Evolutionary conservation across 2,329 filamentous ascomycete species (phyloP), one percentile per base, ranked within the genome.

Genomic region (Paraconiothyrium brasiliense): DNA sequence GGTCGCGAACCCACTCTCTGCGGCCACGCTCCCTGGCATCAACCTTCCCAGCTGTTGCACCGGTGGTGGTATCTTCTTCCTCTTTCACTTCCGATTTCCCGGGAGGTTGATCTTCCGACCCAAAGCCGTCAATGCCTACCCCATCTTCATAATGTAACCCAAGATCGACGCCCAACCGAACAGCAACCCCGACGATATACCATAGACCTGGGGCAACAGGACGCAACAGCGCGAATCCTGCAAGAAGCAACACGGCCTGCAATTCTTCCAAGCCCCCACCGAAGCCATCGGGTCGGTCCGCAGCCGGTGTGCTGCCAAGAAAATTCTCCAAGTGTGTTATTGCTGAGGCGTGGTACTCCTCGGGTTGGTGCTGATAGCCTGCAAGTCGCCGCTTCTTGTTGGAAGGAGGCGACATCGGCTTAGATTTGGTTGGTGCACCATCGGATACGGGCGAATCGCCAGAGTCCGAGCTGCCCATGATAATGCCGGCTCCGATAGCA

Each of bases 181-280:
- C 91, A 6, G 94, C 94, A 47, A 97, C 94, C 11, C 95, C 95
- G 62, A 96, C 92, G 64, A 98, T 98, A 79, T 98, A 98, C 94
- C 94, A 98, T 48, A 98, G 82, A 14, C 95, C 95, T 0, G 94
- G 94, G 1, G 94, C 93, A 24, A 98, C 93, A 1, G 95, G 95
- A 58, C 94, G 87, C 65, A 98, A 84, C 52, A 99, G 84, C 8
- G 94, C 94, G 83, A 98, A 97, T 58, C 93, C 93, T 48, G 94
- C 94, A 49, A 98, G 84, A 46, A 98, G 83, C 52, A 98, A 81
- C 8, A 98, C 94, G n/a, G 93, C 93, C 75, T 98, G 94, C 55
- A 98, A 82, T 73, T 97, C 94, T 76, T 97, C 94, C 43, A 98
- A 79, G 0, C 93, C 93, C n/a, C 91, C 92, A n/a, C 92, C 92